Conservation (phyloP, 2,329 filamentous ascomycete genomes). For the Madurella fahalii region DNA sequence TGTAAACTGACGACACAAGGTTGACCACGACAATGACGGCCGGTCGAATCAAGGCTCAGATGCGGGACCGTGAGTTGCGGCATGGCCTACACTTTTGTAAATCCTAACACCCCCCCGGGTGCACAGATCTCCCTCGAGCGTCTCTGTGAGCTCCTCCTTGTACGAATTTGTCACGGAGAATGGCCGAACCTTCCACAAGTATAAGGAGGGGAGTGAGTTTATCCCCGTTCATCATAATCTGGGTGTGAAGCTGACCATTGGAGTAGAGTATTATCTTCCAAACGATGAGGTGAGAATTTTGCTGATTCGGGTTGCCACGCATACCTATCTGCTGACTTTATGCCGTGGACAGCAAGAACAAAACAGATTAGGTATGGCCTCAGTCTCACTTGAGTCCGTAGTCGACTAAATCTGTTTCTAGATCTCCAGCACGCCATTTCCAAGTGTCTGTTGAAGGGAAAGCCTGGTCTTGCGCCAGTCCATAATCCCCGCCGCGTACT, state of each 20-base stretch:
- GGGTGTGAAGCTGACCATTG: neutral
- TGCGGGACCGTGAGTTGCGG: neutral
- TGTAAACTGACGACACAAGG: neutral
- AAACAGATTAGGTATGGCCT: slow-evolving; percentile 11
- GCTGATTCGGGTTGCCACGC: neutral
- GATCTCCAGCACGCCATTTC: slow-evolving; percentile 19
- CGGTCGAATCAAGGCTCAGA: neutral
- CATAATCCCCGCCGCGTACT: slow-evolving; percentile 10
- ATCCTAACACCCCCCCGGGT: neutral
- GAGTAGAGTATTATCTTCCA: slow-evolving; percentile 17
- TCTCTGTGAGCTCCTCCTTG: slow-evolving; percentile 11
- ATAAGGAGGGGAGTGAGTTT: slow-evolving; percentile 19
- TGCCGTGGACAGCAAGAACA: slow-evolving; percentile 9
- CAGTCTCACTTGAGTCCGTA: neutral
- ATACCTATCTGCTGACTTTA: neutral
- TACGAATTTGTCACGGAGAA: slow-evolving; percentile 18
- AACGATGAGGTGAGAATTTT: slow-evolving; percentile 15
- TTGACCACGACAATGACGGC: slow-evolving; percentile 1
- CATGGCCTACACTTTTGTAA: neutral
- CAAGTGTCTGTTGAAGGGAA: slow-evolving; percentile 13
- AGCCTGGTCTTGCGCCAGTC: slow-evolving; percentile 13
- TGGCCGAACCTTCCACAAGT: slow-evolving; percentile 18
- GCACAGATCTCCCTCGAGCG: slow-evolving; percentile 6
- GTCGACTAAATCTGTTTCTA: neutral
- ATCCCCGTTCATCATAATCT: neutral